Evolutionary conservation across 2,329 filamentous ascomycete genomes (phyloP), one percentile per base, ranked within the genome.

Genomic region (Zymoseptoria passerinii): DNA sequence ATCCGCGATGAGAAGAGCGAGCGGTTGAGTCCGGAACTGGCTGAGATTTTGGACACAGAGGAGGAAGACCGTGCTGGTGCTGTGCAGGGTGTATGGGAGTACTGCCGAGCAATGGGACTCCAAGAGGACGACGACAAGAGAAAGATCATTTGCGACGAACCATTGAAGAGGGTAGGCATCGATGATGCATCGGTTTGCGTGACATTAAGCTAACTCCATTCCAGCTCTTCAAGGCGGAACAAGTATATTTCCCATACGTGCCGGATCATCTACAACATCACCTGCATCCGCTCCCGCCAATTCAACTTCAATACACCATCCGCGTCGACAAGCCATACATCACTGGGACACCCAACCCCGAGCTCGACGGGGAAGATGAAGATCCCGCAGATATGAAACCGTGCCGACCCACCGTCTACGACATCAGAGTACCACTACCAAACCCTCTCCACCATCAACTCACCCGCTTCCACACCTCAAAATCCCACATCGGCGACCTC

Each of bases 41-140:
- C 90, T 9, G 88, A 95, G 53, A 82, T 97, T 13, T 79, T 97
- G 18, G 94, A 96, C 69, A 89, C 89, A 68, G 81, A 85, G 53
- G 90, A 95, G 73, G 92, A 90, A 54, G 92, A 94, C 28, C 86
- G 91, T 28, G 87, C 90, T 48, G 91, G 94, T 62, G 88, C 92
- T 6, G 85, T 96, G 28, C 89, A 95, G 80, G 92, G 89, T 13
- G 82, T 99, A 29, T 99, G 92, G 90, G 92, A 96, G 71, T 99
- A 99, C 69, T 89, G 96, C 65, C 87, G 90, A 66, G 81, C 89
- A 19, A 88, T 89, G 79, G 86, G 87, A 18, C 78, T 99, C 52
- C 90, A 95, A 72, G 92, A 96, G 71, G 92, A 96, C 64, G 92
- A 97, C 60, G 94, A 99, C 72, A 94, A 94, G 77, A 84, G 94